Base-by-base conservation (phyloP, 352 stramenopile species). In the Globisporangium heterothallicum region DNA sequence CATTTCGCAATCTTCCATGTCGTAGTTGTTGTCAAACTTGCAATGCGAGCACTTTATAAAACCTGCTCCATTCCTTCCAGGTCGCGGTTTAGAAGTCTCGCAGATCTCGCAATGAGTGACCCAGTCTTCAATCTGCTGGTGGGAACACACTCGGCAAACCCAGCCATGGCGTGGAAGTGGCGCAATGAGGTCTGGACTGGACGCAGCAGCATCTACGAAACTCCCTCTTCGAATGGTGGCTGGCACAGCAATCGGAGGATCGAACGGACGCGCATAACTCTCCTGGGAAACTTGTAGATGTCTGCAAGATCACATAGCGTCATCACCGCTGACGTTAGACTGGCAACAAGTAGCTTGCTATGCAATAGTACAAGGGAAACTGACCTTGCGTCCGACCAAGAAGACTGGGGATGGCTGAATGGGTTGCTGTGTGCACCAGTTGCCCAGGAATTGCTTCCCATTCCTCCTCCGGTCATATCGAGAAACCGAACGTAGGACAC, bases 1-100 rank as follows among this genome's bases (percentile, higher is more conserved):
- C 63, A 88, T 84, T 43, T 86, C 77, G 24, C 77, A 88, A 9
- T 84, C 61, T 6, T 84, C 72, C 58, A 78, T 64, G 24, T 86
- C 78, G 47, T 75, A 85, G 45, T 86, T 88, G 63, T 88, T 88
- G 60, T 86, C 74, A 34, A 88, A 88, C 30, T 85, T 79, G 49
- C 78, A 88, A 32, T 82, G 64, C 19, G 56, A 61, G 43, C 78
- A 88, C 42, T 78, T 81, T 38, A 86, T 61, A 47, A 77, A 88
- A 0, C 62, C 67, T 57, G 65, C 68, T 0, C 74, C 77, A 22
- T 69, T 66, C 8, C 71, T 61, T 4, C 72, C 72, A 14, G 60
- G 68, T 22, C 63, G 72, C 0, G 77, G 74, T 42, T 84, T 88
- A 0, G 70, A 84, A 0, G 74, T 86, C 46, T 88, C 77, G 36